Conservation (phyloP, 192 early-diverging fungal genomes). For the Spizellomyces punctatus region DNA sequence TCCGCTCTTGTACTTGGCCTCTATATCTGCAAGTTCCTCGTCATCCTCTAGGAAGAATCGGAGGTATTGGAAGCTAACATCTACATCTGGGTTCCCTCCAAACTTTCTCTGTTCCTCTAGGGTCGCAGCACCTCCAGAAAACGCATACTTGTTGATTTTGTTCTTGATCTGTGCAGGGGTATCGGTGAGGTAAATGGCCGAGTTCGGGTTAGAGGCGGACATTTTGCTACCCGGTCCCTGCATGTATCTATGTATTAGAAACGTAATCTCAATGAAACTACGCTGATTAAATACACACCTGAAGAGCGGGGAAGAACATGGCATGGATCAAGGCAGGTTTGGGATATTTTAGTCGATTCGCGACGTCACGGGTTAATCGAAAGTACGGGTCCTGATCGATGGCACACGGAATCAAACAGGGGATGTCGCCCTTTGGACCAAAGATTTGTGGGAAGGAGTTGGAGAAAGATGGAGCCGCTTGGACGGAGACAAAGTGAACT, state of each 20-base stretch:
- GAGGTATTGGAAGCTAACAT: constrained; percentile 93
- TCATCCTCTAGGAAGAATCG: constrained; percentile 95
- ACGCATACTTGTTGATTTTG: constrained; percentile 96
- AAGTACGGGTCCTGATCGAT: constrained; percentile 99
- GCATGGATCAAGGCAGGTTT: constrained; percentile 94
- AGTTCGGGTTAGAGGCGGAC: constrained; percentile 85
- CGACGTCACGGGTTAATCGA: constrained; percentile 93
- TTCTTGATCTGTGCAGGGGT: constrained; percentile 93
- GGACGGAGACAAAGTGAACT: constrained; percentile 90
- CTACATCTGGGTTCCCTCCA: constrained; percentile 94
- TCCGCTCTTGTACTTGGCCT: constrained; percentile 76
- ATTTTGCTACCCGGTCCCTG: constrained; percentile 91
- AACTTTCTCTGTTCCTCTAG: constrained; percentile 77
- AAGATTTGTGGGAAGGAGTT: constrained; percentile 97
- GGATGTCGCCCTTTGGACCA: constrained; percentile 84
- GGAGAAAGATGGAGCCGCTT: constrained; percentile 94
- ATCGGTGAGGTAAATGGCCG: constrained; percentile 93
- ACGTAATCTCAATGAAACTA: neutral
- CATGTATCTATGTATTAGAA: neutral
- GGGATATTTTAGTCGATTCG: constrained; percentile 88
- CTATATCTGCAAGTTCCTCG: constrained; percentile 73
- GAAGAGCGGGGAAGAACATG: constrained; percentile 92
- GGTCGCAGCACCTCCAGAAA: constrained; percentile 88
- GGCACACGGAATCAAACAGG: constrained; percentile 95
- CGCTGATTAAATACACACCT: constrained; percentile 33